Percentiles rank a stretch among this genome's conserved stretches.
These are phyloP conservation scores for Rhododendron griersonianum DNA, from an alignment of 148 eudicot species.

Conservation along the genomic window DNA sequence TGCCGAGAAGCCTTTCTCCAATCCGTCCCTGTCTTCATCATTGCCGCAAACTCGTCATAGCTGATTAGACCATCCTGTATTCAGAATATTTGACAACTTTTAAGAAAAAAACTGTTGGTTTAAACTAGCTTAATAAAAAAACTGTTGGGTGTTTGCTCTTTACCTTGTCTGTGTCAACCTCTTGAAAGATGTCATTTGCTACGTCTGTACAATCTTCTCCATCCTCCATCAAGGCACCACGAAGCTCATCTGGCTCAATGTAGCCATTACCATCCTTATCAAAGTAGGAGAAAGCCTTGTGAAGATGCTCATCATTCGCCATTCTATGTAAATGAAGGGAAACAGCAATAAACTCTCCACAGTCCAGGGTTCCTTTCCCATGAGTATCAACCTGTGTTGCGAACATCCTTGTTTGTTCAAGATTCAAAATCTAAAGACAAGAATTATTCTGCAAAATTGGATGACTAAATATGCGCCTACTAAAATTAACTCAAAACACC, in stretches of 20 bases:
- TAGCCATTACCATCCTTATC: conserved; percentile 82
- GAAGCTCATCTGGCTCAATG: conserved; percentile 86
- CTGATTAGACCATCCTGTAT: conserved; percentile 85
- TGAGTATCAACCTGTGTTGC: conserved; percentile 61
- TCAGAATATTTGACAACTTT: not conserved
- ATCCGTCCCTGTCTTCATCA: conserved; percentile 97
- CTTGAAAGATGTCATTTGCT: conserved; percentile 85
- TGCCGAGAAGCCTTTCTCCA: conserved; percentile 98
- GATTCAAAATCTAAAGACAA: not conserved
- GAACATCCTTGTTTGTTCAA: conserved; percentile 1
- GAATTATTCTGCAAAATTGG: not conserved
- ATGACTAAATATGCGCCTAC: not conserved
- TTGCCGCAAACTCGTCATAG: conserved; percentile 87
- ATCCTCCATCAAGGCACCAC: conserved; percentile 79
- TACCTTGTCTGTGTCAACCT: conserved; percentile 96
- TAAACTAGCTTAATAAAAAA: not conserved
- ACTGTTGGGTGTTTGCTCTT: not conserved
- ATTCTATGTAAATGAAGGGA: conserved; percentile 78
- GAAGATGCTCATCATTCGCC: conserved; percentile 91
- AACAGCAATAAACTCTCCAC: conserved; percentile 82
- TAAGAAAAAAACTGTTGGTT: not conserved
- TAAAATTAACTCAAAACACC: not conserved
- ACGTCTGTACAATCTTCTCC: conserved; percentile 60
- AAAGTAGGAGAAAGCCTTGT: conserved; percentile 86
- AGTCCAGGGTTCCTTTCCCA: conserved; percentile 84